Evolutionary conservation across 192 early-diverging fungal species (phyloP), one percentile per base, ranked within the genome.

Genomic region (Podila minutissima): DNA sequence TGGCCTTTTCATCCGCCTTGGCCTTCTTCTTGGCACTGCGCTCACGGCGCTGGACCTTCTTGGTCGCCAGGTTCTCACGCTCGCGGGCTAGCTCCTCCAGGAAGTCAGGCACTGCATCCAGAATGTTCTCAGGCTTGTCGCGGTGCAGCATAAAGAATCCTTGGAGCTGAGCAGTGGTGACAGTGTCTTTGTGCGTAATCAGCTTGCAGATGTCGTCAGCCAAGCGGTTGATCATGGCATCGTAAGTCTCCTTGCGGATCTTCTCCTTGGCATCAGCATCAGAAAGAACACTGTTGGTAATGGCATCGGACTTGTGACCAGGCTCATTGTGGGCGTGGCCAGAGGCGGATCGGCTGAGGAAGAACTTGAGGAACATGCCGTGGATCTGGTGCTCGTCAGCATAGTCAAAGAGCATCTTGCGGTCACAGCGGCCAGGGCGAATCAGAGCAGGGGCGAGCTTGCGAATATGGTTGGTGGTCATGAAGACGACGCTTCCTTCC

Each of bases 391-490:
- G 72, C 32, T 83, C 66, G 32, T 86, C 76, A 0, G 86, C 84
- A 68, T 85, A 83, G 19, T 85, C 86, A 66, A 89, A 72, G 60
- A 85, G 82, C 64, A 89, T 75, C 71, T 87, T 85, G 50, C 82
- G 67, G 60, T 89, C 88, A 53, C 87, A 75, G 37, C 88, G 88
- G 9, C 88, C 88, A 68, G 88, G 88, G 31, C 88, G 86, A 49
- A 87, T 74, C 41, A 89, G 69, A 28, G 88, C 88, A 24, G 88
- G 86, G 31, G 84, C 75, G 24, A 87, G 67, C 22, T 79, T 70
- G n/a, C 69, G 73, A 29, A 85, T 79, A 31, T 83, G 73, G 61
- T 89, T 89, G 55, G 83, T 84, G 19, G 86, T 89, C 83, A 87
- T 85, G 57, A 86, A 87, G 2, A 89, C 83, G 53, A 89, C 74